These are phyloP conservation scores for Neoscytalidium dimidiatum DNA, from an alignment of 2,329 filamentous ascomycete species.

Conservation along the genomic window DNA sequence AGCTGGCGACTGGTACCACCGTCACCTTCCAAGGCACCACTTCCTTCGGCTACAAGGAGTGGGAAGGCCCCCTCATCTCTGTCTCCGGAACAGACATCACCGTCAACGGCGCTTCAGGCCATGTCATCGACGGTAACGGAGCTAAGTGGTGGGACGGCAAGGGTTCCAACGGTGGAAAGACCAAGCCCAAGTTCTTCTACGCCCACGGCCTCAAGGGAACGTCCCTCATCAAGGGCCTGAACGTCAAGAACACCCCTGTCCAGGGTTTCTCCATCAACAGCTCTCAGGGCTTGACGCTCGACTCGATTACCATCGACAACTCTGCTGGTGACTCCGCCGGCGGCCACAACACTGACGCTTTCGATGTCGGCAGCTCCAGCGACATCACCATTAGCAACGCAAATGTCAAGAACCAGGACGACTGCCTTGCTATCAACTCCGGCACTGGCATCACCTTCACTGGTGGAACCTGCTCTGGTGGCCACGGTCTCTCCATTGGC, in stretches of 20 bases:
- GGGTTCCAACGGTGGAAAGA: conserved; percentile 47
- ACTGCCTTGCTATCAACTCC: conserved; percentile 57
- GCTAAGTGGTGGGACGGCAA: conserved; percentile 48
- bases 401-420: conserved; percentile 55
- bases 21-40: conserved; percentile 22
- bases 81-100: conserved; percentile 44
- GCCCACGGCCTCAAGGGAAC: conserved; percentile 26
- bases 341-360: conserved; percentile 52
- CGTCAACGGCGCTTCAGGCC: conserved; percentile 39
- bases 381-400: conserved; percentile 50
- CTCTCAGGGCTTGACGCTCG: conserved; percentile 43
- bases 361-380: conserved; percentile 51
- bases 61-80: conserved; percentile 41
- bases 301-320: conserved; percentile 55
- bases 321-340: conserved; percentile 42
- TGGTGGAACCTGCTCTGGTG: conserved; percentile 43
- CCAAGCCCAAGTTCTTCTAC: conserved; percentile 27
- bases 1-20: conserved; percentile 44
- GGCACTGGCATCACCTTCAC: conserved; percentile 34
- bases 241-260: conserved; percentile 57
- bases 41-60: conserved; percentile 42
- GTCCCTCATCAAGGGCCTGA: conserved; percentile 44
- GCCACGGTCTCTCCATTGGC: conserved; percentile 58
- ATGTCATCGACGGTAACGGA: conserved; percentile 44
- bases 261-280: conserved; percentile 49